Evolutionary conservation across 345 rosid genomes (phyloP).

Genomic region (Moricandia moricandioides): DNA sequence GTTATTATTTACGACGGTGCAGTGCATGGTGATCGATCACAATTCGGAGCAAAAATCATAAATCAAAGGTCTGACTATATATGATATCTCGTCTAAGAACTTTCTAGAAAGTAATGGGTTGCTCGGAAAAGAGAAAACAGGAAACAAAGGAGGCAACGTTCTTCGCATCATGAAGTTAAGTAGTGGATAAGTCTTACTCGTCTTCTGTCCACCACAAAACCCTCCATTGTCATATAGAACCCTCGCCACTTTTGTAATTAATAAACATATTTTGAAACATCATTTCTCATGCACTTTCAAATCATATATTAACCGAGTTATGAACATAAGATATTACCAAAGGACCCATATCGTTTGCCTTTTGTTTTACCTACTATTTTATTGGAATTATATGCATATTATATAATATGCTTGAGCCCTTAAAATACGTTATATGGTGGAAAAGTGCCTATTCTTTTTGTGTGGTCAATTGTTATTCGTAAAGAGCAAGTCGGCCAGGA

Average conservation of each 20-base stretch:
- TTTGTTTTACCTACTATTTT: background rate
- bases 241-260: background rate
- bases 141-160: background rate
- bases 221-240: background rate
- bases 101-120: background rate
- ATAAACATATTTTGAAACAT: background rate
- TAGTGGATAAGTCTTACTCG: constrained; percentile 23
- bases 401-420: background rate
- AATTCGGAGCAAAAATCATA: background rate
- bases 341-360: background rate
- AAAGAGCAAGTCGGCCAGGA: constrained; percentile 7
- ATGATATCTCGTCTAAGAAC: background rate
- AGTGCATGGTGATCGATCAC: no score
- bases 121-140: background rate
- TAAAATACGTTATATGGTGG: background rate
- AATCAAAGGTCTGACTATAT: background rate
- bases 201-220: constrained; percentile 9
- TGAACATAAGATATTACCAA: background rate
- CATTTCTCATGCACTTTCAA: background rate
- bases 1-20: no score
- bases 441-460: background rate
- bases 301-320: background rate
- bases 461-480: constrained; percentile 1
- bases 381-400: background rate
- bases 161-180: constrained; percentile 8